Percentiles rank a stretch among this genome's conserved stretches.
Evolutionary conservation across 768 basidiomycete species (phyloP).

Genomic region (Leccinellum albellum): DNA sequence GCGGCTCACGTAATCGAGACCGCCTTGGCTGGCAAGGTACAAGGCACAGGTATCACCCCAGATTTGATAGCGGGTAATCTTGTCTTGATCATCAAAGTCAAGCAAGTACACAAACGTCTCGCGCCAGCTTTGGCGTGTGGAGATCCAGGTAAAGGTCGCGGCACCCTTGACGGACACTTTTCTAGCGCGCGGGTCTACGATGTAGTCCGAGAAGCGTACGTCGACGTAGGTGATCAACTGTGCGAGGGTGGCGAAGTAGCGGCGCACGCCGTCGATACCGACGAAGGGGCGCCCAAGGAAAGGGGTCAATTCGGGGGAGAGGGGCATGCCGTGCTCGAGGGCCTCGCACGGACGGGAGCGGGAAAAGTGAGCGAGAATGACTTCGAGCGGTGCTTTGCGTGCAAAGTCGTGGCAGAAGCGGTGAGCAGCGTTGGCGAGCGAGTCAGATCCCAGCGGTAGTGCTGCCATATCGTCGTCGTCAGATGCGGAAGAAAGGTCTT

Average conservation of each 20-base stretch:
- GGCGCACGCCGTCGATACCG: constrained; percentile 39
- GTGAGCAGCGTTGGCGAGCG: constrained; percentile 42
- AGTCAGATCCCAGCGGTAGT: background rate
- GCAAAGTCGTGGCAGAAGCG: constrained; percentile 54
- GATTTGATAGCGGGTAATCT: constrained; percentile 57
- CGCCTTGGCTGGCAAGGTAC: constrained; percentile 55
- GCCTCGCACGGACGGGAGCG: constrained; percentile 39
- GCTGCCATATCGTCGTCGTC: constrained; percentile 4
- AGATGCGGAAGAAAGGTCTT: background rate
- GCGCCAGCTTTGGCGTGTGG: constrained; percentile 52
- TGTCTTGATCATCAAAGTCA: constrained; percentile 55
- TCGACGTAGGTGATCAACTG: constrained; percentile 46
- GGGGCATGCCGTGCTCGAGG: constrained; percentile 54
- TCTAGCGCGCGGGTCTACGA: constrained; percentile 46
- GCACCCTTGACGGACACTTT: constrained; percentile 54
- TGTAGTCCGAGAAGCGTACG: constrained; percentile 52
- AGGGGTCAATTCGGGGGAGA: constrained; percentile 46
- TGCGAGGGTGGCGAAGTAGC: constrained; percentile 49
- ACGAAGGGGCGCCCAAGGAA: constrained; percentile 53
- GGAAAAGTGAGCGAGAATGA: constrained; percentile 51
- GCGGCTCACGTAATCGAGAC: constrained; percentile 26
- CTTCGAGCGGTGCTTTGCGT: constrained; percentile 37
- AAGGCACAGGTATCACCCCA: constrained; percentile 69
- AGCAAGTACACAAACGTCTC: constrained; percentile 59
- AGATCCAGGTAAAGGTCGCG: constrained; percentile 55